Evolutionary conservation across 352 stramenopile species (phyloP), one percentile per base, ranked within the genome.

Genomic region (Globisporangium polare): DNA sequence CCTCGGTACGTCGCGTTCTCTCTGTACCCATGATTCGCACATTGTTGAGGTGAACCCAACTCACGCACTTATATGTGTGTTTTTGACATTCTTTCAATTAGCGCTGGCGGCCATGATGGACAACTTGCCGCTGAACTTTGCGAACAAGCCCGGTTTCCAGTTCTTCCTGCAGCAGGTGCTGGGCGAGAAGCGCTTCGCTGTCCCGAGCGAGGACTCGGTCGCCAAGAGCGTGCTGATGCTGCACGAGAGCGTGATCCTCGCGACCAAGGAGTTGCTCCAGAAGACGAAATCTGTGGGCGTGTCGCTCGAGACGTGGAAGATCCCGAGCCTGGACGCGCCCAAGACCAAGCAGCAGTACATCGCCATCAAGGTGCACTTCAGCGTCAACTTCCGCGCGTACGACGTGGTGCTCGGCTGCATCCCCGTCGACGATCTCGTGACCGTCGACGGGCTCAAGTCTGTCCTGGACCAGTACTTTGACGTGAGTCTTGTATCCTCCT

Each of bases 341-440:
- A 68, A 71, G 12, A 53, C 69, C 22, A 74, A 69, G 31, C 78
- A 69, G 31, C 78, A 86, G 62, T 88, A 87, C 58, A 64, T 93
- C 29, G 80, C 77, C 6, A 60, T 93, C 22, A 89, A 84, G 53
- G 72, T 86, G 17, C 82, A 93, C 60, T 93, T 90, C 43, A 92
- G 82, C 50, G 71, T 90, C 51, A 89, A 86, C 66, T 93, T 90
- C 42, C 78, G 79, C 35, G 57, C 73, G 0, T 88, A 90, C 62
- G 71, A 86, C 29, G 73, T 89, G 54, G 82, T 77, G 8, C 67
- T 92, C 3, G 83, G 77, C 3, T 86, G 72, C 59, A 76, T 75
- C 18, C 60, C 75, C 3, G 63, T 86, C 4, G 76, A 84, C 27
- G 72, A 80, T 17, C 51, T 66, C 15, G 47, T 71, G 9, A 73